These are phyloP conservation scores for Jasminum sambac DNA, from an alignment of 257 asterid genomes.

Conservation along the genomic window DNA sequence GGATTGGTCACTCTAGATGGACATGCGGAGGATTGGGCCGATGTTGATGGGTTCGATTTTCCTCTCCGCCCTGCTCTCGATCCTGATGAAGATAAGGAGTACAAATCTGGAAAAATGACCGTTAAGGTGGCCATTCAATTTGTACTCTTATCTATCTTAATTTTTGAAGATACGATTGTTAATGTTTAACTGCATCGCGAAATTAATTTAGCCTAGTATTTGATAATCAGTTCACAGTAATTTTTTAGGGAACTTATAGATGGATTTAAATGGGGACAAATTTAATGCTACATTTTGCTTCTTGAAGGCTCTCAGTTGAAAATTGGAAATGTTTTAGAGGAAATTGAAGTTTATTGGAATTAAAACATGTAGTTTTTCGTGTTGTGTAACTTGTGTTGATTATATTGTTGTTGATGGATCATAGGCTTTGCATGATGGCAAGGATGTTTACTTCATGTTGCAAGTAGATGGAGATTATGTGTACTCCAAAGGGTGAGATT, in stretches of 20 bases:
- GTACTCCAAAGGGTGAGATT: constrained; percentile 70
- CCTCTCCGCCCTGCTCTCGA: constrained; percentile 83
- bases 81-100: constrained; percentile 77
- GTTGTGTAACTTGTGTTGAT: constrained; percentile 18
- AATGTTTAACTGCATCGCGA: too few relatives aligned
- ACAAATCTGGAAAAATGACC: constrained; percentile 68
- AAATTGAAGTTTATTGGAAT: background rate
- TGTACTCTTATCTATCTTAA: background rate
- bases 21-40: constrained; percentile 66
- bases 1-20: constrained; percentile 76
- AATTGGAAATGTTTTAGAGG: background rate
- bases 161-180: too few relatives aligned
- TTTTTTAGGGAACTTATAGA: background rate
- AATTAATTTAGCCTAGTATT: too few relatives aligned
- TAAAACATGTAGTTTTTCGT: constrained; percentile 13
- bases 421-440: constrained; percentile 87
- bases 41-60: constrained; percentile 69
- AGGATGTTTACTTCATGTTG: constrained; percentile 68
- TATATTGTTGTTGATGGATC: constrained; percentile 18
- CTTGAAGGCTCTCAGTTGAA: background rate
- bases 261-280: background rate
- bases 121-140: constrained; percentile 49
- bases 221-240: background rate
- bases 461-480: constrained; percentile 74
- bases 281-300: background rate